Conservation (phyloP, 2,329 filamentous ascomycete species). For the Curvularia sp. region DNA sequence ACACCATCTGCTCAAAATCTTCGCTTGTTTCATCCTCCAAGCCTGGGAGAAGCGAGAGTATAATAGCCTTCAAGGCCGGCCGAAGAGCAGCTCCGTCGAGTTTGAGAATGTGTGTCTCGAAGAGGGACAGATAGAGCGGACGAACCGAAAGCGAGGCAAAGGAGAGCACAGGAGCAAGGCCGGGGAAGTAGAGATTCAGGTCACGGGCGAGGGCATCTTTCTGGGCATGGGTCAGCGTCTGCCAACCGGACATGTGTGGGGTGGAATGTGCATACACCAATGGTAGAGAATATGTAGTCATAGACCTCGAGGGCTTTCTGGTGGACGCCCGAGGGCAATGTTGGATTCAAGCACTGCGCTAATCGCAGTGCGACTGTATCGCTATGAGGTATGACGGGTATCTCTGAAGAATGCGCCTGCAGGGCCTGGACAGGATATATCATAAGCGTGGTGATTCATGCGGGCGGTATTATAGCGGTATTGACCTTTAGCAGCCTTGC, state of each 20-base stretch:
- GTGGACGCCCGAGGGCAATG: constrained; percentile 92
- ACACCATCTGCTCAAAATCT: constrained; percentile 89
- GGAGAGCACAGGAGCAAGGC: constrained; percentile 84
- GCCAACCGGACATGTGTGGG: constrained; percentile 11
- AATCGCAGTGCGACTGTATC: constrained; percentile 84
- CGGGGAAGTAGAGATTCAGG: constrained; percentile 86
- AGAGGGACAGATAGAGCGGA: constrained; percentile 80
- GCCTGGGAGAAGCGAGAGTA: constrained; percentile 87
- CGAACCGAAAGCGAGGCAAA: constrained; percentile 94
- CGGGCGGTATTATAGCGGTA: constrained; percentile 21
- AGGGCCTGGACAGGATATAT: constrained; percentile 67
- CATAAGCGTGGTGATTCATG: constrained; percentile 35
- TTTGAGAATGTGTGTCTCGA: constrained; percentile 80
- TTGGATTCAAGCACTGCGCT: constrained; percentile 92
- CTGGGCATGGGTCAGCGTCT: constrained; percentile 47
- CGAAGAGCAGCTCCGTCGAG: constrained; percentile 75
- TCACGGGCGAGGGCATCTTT: constrained; percentile 79
- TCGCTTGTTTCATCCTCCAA: constrained; percentile 96
- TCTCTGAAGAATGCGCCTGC: constrained; percentile 79
- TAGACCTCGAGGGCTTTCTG: constrained; percentile 98
- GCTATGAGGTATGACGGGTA: constrained; percentile 80
- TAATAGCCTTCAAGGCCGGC: constrained; percentile 87
- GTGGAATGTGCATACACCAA: constrained; percentile 64
- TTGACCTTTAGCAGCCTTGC: constrained; percentile 85
- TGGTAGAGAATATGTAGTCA: constrained; percentile 82